Conservation (phyloP, 176 grass and related monocot genomes). For the Triticum dicoccoides region DNA sequence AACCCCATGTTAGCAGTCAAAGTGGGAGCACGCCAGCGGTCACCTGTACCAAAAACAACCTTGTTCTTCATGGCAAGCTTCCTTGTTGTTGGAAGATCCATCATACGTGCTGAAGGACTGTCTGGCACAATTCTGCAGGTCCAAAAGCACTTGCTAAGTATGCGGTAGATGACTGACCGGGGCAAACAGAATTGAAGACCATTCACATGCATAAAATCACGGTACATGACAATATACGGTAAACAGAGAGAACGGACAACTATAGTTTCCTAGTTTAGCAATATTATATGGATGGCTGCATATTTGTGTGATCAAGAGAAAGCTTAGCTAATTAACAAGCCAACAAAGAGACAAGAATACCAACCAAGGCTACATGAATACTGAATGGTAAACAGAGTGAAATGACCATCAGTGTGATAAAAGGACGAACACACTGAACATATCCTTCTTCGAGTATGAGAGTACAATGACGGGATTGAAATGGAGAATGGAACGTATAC, state of each 20-base stretch:
- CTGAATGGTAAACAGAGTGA: background rate
- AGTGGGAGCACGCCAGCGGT: slow-evolving; percentile 75
- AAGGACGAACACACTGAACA: background rate
- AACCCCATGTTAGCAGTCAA: slow-evolving; percentile 84
- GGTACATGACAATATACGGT: background rate
- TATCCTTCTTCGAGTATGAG: background rate
- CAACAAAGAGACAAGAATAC: background rate
- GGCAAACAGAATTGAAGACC: background rate
- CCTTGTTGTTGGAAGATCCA: slow-evolving; percentile 82
- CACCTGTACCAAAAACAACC: slow-evolving; percentile 86
- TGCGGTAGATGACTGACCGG: background rate
- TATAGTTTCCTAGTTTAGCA: background rate
- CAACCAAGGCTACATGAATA: background rate
- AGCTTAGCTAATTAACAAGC: background rate
- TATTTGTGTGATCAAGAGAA: background rate
- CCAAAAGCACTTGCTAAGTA: slow-evolving; percentile 12
- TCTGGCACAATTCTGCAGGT: slow-evolving; percentile 62
- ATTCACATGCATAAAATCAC: background rate
- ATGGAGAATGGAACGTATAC: background rate
- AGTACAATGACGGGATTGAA: background rate
- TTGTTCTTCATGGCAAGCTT: slow-evolving; percentile 80
- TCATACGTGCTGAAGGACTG: slow-evolving; percentile 65
- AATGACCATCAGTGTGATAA: background rate
- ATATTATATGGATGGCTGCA: background rate
- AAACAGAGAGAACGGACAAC: background rate